Evolutionary conservation across 441 rosid species (phyloP).

Genomic region (Jatropha multifida): DNA sequence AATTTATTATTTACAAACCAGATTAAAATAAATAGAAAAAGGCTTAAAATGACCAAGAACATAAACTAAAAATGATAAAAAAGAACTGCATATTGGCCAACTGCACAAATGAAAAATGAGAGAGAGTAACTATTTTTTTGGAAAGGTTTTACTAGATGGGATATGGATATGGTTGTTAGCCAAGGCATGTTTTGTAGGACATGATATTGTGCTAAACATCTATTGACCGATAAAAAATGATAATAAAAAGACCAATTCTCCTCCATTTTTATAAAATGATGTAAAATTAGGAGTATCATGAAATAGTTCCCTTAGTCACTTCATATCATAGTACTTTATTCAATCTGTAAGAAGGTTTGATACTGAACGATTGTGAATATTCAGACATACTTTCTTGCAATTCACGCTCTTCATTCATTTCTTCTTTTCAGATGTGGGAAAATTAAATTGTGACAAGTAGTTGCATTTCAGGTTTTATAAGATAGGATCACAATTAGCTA

Average conservation of each 20-base stretch:
- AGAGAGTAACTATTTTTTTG: not conserved
- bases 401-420: not conserved
- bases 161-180: no score
- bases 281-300: not conserved
- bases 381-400: not conserved
- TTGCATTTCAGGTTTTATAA: not conserved
- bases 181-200: no score
- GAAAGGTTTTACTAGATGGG: no score
- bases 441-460: not conserved
- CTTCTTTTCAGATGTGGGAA: not conserved
- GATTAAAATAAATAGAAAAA: not conserved
- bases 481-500: not conserved
- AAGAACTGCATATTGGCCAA: not conserved
- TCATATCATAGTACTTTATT: not conserved
- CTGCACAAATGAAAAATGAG: not conserved
- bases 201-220: no score
- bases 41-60: not conserved
- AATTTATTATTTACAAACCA: not conserved
- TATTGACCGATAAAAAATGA: no score
- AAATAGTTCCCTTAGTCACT: not conserved
- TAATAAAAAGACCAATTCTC: no score
- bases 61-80: not conserved
- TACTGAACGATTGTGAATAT: no score
- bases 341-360: no score
- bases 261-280: no score